Evolutionary conservation across 1,284 basidiomycete genomes (phyloP), one percentile per base, ranked within the genome.

Genomic region (Taiwanofungus camphoratus): DNA sequence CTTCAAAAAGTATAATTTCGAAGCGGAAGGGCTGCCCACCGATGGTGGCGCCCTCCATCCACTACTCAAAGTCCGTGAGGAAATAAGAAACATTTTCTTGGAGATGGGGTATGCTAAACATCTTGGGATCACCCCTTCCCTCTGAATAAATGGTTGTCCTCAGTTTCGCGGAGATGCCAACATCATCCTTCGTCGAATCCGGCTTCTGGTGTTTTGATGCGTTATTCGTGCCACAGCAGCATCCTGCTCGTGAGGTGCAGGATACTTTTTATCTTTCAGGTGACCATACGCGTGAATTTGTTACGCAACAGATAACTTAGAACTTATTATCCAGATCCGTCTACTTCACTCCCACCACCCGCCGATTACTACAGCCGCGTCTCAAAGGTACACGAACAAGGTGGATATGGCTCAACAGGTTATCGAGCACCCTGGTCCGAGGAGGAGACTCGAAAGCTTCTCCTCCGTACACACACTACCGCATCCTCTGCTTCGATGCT

Each of bases 201-300:
- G 88, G 88, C 26, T 99, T 99, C 79, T 99, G 96, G 96, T 97
- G 95, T 64, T 99, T 99, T 66, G 96, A 99, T 64, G 85, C 94
- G 7, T 77, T 99, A 52, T 99, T 96, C 63, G 96, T 99, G 0
- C 96, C 96, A 1, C 96, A 99, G 62, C 95, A 99, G 68, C 96
- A 99, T 69, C 95, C 96, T 15, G 96, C 96, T 20, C 83, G 96
- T 61, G 96, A 99, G 56, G 66, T 98, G 39, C 96, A 99, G 67
- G 96, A 99, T 61, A 99, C 96, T 5, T 99, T 99, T 77, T 99
- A 99, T 66, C 77, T 99, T 39, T 96, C 94, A 50, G 89, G 91
- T 82, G 56, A n/a, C n/a, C n/a, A n/a, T n/a, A n/a, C n/a, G n/a
- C n/a, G n/a, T n/a, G n/a, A n/a, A n/a, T n/a, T n/a, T n/a, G n/a